phyloP scores from a whole-genome alignment of 306 rosid species.

The Vigna radiata region DNA sequence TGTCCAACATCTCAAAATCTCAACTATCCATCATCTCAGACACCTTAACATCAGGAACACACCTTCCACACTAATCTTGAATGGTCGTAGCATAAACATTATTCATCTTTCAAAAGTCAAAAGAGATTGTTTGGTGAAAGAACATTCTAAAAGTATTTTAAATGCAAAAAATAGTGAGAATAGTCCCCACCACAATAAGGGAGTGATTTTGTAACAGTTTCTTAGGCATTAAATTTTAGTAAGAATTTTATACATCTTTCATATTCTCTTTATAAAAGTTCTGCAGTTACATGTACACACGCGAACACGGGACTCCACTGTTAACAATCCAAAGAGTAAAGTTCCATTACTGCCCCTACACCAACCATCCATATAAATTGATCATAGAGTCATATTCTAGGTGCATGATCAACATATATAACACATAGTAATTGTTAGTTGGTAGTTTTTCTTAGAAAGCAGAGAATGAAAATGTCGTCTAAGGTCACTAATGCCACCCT shows the following conservation, averaged over 20 bases:
- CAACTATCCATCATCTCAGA: too few species aligned
- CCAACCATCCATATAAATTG: constrained; percentile 50
- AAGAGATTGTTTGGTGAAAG: not conserved
- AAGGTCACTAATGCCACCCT: constrained; percentile 47
- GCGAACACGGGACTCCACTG: constrained; percentile 6
- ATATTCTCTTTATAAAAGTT: constrained; percentile 22
- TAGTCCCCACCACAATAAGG: constrained; percentile 7
- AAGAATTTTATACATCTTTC: constrained; percentile 7
- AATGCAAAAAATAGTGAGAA: not conserved
- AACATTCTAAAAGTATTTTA: not conserved
- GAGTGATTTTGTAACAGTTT: constrained; percentile 13
- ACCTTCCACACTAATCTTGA: too few species aligned
- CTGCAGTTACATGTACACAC: not conserved
- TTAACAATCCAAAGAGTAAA: constrained; percentile 31
- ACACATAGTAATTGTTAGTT: constrained; percentile 16
- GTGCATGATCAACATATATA: not conserved
- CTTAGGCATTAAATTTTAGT: not conserved
- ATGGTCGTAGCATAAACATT: too few species aligned
- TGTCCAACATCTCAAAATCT: too few species aligned
- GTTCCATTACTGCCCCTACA: constrained; percentile 50
- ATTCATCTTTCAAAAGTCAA: not conserved
- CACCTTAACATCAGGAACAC: too few species aligned
- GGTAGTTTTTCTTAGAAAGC: constrained; percentile 30
- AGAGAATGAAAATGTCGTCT: constrained; percentile 51
- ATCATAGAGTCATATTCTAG: constrained; percentile 15